Evolutionary conservation across 805 yeast species (phyloP).

Genomic region (Debaryomyces maramus): DNA sequence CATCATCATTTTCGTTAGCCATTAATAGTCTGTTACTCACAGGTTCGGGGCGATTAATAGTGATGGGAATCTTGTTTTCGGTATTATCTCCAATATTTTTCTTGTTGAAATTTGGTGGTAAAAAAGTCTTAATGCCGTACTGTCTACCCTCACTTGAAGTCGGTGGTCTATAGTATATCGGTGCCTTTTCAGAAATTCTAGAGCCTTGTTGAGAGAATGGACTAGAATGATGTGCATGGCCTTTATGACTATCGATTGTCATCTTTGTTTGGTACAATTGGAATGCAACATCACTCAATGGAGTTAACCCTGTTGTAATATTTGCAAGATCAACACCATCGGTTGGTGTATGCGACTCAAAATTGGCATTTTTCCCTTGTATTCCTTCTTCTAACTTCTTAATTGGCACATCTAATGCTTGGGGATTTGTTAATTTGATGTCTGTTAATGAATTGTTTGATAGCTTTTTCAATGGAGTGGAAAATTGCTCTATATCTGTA

Average conservation of each 20-base stretch:
- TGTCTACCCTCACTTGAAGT: conserved; percentile 24
- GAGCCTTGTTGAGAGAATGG: background rate
- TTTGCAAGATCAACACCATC: too few relatives aligned
- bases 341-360: too few relatives aligned
- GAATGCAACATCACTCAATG: conserved; percentile 11
- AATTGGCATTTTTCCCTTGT: too few relatives aligned
- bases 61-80: conserved; percentile 13
- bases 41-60: background rate
- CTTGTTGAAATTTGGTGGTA: conserved; percentile 22
- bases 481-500: conserved; percentile 3
- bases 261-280: conserved; percentile 11
- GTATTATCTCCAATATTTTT: background rate
- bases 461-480: conserved; percentile 14
- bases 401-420: too few relatives aligned
- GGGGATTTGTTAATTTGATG: background rate
- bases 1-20: conserved; percentile 6
- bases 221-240: conserved; percentile 2
- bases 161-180: conserved; percentile 35
- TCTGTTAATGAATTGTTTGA: conserved; percentile 7
- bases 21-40: background rate
- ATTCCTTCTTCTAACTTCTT: too few relatives aligned
- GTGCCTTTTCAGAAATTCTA: conserved; percentile 10
- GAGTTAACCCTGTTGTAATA: too few relatives aligned
- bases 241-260: conserved; percentile 3
- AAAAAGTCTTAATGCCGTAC: conserved; percentile 25